Evolutionary conservation across 371 early-diverging fungal genomes (phyloP), one percentile per base, ranked within the genome.

Genomic region (Rhizopus sp.): DNA sequence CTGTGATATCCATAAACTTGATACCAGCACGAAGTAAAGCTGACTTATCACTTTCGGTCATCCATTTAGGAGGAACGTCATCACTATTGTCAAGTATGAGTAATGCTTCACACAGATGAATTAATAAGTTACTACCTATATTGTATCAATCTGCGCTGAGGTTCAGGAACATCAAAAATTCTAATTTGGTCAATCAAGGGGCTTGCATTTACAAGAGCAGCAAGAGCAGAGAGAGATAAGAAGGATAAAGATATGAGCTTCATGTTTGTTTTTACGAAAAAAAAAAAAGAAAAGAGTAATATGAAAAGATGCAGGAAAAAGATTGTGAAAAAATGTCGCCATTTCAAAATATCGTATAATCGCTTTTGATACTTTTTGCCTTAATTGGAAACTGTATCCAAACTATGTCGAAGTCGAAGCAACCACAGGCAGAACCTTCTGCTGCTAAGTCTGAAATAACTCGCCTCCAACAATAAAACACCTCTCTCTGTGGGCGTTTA

Each of bases 1-100:
- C 92, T 16, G 97, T 97, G 53, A 95, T 85, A 68, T 97, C 97
- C 86, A 96, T 93, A 64, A 87, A 96, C 29, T 73, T 70, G 52
- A 86, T 78, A 17, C 83, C 84, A 6, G 77, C 72, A 17, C 88
- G 80, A 39, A 88, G 64, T 53, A 97, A 81, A 1, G 69, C 78
- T 13, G 84, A 64, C 29, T 90, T 89, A 59, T 93, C 81, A 12
- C 64, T 54, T 49, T 88, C 78, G 8, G 70, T 69, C 80, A 91
- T 81, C 88, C 87, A 91, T 60, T 66, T 70, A 30, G 83, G 72
- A n/a, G 77, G 78, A 30, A 71, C 41, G 47, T 77, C 75, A 0
- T 77, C 80, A 52, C 76, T 72, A 42, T 4, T 23, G 30, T 4
- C 6, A 17, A 35, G 9, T 5, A 17, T 44, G 10, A 30, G 33